A percentile compares a stretch with the other conserved stretches of the same genome.
These are phyloP conservation scores for Cladosporium colombiae DNA, from an alignment of 2,329 filamentous ascomycete genomes.

Conservation along the genomic window DNA sequence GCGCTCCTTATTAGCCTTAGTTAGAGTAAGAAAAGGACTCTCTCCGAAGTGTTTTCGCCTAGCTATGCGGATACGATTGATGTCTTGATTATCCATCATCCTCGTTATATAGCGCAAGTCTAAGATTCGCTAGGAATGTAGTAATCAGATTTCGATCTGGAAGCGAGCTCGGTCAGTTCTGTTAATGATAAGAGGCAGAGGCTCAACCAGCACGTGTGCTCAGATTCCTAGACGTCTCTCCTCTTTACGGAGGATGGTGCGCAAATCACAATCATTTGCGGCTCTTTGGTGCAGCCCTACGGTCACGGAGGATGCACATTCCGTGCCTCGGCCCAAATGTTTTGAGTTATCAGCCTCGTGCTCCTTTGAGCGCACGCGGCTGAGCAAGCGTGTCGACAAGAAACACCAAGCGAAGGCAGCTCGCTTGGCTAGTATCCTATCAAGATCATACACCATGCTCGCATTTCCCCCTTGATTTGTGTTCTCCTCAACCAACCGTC, in stretches of 20 bases:
- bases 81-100: neutral
- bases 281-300: neutral
- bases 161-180: neutral
- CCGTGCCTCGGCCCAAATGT: constrained; percentile 21
- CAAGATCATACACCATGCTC: neutral
- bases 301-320: neutral
- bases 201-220: neutral
- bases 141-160: too few relatives aligned
- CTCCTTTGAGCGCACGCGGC: neutral
- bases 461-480: neutral
- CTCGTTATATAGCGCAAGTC: too few relatives aligned
- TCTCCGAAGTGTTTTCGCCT: neutral
- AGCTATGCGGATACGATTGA: neutral
- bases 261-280: constrained; percentile 4
- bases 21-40: neutral
- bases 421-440: neutral
- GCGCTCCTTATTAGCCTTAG: neutral
- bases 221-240: too few relatives aligned
- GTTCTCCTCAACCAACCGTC: neutral
- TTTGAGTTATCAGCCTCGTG: constrained; percentile 14
- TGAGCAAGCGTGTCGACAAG: neutral
- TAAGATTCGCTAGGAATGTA: too few relatives aligned
- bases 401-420: neutral
- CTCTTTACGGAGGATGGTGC: too few relatives aligned
- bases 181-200: neutral